Percentiles rank a stretch among this genome's conserved stretches.
Conservation (phyloP, 2,329 filamentous ascomycete species). For the Pseudogymnoascus pannorum region DNA sequence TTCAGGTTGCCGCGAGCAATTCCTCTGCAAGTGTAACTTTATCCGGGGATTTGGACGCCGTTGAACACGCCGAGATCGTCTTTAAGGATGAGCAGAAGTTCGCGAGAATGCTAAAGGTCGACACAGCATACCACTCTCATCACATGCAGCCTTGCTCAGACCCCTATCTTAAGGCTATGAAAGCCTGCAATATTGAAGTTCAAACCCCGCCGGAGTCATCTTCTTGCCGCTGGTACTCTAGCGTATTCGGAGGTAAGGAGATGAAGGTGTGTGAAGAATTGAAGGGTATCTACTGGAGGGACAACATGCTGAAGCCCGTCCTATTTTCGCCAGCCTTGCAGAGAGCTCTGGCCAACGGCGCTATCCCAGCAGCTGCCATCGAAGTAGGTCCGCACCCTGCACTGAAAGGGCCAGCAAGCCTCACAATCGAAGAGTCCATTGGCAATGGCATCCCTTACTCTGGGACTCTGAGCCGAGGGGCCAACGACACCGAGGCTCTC, state of each 20-base stretch:
- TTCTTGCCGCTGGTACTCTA: slow-evolving; percentile 24
- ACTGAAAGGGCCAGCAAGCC: slow-evolving; percentile 29
- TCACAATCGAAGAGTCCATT: slow-evolving; percentile 21
- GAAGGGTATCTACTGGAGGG: slow-evolving; percentile 34
- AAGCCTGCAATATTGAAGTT: background rate
- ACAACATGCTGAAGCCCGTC: slow-evolving; percentile 38
- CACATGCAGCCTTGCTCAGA: slow-evolving; percentile 28
- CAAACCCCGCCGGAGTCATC: slow-evolving; percentile 12
- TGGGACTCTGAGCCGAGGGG: slow-evolving; percentile 13
- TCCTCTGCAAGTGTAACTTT: slow-evolving; percentile 22
- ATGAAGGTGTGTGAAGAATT: slow-evolving; percentile 10
- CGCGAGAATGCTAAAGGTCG: slow-evolving; percentile 18
- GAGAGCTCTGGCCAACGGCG: slow-evolving; percentile 13
- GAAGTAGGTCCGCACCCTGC: slow-evolving; percentile 31
- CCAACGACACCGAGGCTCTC: slow-evolving; percentile 14
- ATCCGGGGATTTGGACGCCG: slow-evolving; percentile 15
- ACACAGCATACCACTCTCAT: slow-evolving; percentile 27
- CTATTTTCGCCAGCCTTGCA: slow-evolving; percentile 28
- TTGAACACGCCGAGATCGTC: slow-evolving; percentile 13
- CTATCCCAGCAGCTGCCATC: slow-evolving; percentile 16
- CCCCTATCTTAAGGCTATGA: slow-evolving; percentile 18
- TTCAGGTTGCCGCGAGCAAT: slow-evolving; percentile 31
- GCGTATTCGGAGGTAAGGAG: slow-evolving; percentile 13
- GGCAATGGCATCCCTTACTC: slow-evolving; percentile 18
- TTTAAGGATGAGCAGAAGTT: slow-evolving; percentile 18